Evolutionary conservation across 176 grass and related monocot genomes (phyloP).

Genomic region (Oryza longistaminata): DNA sequence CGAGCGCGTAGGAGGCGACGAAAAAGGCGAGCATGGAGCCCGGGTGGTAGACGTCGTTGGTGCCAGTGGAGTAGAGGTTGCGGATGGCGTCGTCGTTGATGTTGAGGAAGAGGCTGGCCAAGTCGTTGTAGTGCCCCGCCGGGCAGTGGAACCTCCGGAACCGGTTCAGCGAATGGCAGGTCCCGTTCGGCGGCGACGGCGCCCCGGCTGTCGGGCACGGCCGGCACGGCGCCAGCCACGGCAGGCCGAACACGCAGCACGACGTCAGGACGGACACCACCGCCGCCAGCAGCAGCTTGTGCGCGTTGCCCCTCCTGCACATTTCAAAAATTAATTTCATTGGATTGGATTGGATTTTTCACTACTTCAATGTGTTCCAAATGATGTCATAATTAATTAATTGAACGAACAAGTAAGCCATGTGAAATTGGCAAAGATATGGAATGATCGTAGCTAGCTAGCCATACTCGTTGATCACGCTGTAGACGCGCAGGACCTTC

Average conservation of each 20-base stretch:
- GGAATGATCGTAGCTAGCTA: neutral
- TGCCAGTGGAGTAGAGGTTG: conserved; percentile 74
- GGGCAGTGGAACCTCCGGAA: conserved; percentile 81
- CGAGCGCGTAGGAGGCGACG: conserved; percentile 64
- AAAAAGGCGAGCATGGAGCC: conserved; percentile 71
- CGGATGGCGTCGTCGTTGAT: conserved; percentile 92
- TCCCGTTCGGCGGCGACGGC: neutral
- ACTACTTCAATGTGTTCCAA: too few species aligned
- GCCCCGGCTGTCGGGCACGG: conserved; percentile 48
- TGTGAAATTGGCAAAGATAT: neutral
- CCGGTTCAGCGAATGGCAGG: conserved; percentile 52
- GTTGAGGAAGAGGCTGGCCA: conserved; percentile 86
- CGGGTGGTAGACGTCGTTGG: conserved; percentile 74
- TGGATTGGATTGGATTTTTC: too few species aligned
- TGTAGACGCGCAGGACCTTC: conserved; percentile 60
- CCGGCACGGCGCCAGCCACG: conserved; percentile 79
- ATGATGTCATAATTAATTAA: too few species aligned
- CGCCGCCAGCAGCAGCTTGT: conserved; percentile 76
- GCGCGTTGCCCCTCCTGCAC: conserved; percentile 56
- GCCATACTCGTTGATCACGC: conserved; percentile 70
- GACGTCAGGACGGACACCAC: conserved; percentile 63
- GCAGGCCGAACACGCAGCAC: conserved; percentile 60
- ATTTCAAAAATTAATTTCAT: neutral
- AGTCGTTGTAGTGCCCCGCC: conserved; percentile 79
- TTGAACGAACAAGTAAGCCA: neutral